A percentile compares a stretch with the other conserved stretches of the same genome.
Conservation (phyloP, 2,329 filamentous ascomycete genomes). For the Colletotrichum sp. region DNA sequence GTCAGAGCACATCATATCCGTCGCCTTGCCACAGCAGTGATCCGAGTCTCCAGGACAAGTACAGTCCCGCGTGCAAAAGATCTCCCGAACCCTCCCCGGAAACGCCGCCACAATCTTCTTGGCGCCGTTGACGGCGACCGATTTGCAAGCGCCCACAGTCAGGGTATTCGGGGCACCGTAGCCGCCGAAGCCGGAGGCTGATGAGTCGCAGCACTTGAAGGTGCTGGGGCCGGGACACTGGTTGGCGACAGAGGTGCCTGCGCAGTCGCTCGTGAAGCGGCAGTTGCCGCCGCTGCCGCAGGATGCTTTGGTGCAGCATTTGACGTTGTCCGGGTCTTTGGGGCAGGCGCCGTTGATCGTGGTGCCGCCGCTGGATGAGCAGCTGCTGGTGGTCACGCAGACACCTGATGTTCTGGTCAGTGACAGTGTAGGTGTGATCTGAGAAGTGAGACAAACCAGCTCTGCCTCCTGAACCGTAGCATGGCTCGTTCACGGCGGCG, state of each 20-base stretch:
- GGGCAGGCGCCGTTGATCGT: conserved; percentile 43
- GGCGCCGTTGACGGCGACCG: conserved; percentile 38
- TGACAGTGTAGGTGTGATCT: neutral
- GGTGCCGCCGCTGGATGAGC: conserved; percentile 40
- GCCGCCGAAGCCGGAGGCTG: conserved; percentile 36
- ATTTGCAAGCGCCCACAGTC: conserved; percentile 37
- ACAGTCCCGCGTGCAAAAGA: conserved; percentile 38
- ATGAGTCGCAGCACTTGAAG: conserved; percentile 43
- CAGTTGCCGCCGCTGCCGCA: conserved; percentile 43
- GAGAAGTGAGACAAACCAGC: conserved; percentile 14
- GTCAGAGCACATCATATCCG: conserved; percentile 43
- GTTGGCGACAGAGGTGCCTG: conserved; percentile 29
- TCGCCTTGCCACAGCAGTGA: conserved; percentile 42
- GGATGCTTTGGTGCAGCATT: conserved; percentile 46
- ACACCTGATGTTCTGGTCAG: conserved; percentile 29
- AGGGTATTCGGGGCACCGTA: conserved; percentile 38
- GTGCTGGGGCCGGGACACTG: conserved; percentile 42
- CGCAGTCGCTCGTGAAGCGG: conserved; percentile 42
- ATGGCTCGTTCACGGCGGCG: conserved; percentile 35
- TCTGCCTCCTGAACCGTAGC: conserved; percentile 26
- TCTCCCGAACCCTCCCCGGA: conserved; percentile 38
- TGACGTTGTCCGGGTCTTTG: conserved; percentile 38
- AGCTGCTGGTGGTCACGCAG: conserved; percentile 41
- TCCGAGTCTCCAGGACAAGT: conserved; percentile 36
- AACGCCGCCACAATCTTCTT: conserved; percentile 38